Percentiles rank a stretch among this genome's conserved stretches.
phyloP scores from a whole-genome alignment of 2,329 filamentous ascomycete genomes.

The Phoma herbarum region DNA sequence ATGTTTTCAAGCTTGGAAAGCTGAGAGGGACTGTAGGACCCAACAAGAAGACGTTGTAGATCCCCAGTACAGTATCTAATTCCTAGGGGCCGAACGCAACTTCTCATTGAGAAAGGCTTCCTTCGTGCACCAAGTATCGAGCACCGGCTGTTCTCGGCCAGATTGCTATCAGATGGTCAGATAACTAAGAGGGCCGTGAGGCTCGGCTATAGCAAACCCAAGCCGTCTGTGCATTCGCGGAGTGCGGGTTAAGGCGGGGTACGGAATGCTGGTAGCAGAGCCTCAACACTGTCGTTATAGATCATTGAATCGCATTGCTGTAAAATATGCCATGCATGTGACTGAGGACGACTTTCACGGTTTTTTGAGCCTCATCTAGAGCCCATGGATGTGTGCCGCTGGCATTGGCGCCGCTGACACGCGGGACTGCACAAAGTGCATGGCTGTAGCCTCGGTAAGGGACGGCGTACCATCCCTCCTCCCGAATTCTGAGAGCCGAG shows the following conservation, averaged over 20 bases:
- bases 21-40: slow-evolving; percentile 49
- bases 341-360: background rate
- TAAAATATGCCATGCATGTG: background rate
- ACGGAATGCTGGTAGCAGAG: slow-evolving; percentile 7
- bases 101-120: background rate
- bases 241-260: slow-evolving; percentile 24
- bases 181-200: slow-evolving; percentile 1
- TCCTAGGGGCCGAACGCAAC: background rate
- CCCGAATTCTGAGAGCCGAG: slow-evolving; percentile 41
- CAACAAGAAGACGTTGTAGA: slow-evolving; percentile 40
- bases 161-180: slow-evolving; percentile 6
- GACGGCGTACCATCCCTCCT: slow-evolving; percentile 37
- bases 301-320: too few species aligned
- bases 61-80: background rate
- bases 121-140: background rate
- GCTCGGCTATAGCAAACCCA: slow-evolving; percentile 12
- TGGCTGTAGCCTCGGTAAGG: slow-evolving; percentile 42
- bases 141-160: slow-evolving; percentile 4
- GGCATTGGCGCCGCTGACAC: slow-evolving; percentile 18
- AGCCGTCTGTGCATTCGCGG: slow-evolving; percentile 16
- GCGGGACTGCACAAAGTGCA: slow-evolving; percentile 15
- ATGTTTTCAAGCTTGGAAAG: slow-evolving; percentile 62
- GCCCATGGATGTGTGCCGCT: slow-evolving; percentile 8
- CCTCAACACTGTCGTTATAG: background rate
- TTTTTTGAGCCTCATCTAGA: slow-evolving; percentile 19